Percentiles rank a stretch among this genome's conserved stretches.
Conservation (phyloP, 2,329 filamentous ascomycete species). For the Juglanconis sp. region DNA sequence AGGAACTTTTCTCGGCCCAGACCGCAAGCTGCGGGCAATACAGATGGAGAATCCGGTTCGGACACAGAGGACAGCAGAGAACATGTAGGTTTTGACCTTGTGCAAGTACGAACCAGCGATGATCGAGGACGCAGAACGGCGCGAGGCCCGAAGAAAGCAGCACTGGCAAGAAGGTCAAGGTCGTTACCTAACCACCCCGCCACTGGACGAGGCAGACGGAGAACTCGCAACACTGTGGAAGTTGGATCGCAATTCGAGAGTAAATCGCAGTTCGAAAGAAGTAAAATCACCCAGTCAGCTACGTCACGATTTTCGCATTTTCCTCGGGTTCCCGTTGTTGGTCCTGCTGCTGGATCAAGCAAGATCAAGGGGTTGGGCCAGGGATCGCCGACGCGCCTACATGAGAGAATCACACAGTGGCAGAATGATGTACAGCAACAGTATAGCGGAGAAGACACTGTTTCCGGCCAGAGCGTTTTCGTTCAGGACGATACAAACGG, state of each 20-base stretch:
- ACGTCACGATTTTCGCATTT: neutral
- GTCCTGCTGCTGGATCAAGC: neutral
- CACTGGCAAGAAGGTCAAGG: neutral
- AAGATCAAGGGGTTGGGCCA: constrained; percentile 12
- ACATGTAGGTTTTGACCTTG: too few relatives aligned
- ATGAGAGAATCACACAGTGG: constrained; percentile 3
- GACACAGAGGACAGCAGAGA: neutral
- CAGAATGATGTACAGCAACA: neutral
- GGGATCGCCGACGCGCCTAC: neutral
- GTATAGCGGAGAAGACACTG: too few relatives aligned
- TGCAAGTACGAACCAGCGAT: too few relatives aligned
- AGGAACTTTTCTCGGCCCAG: constrained; percentile 8
- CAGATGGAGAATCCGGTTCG: neutral
- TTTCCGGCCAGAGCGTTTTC: too few relatives aligned
- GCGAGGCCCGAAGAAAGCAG: neutral
- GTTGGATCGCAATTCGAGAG: neutral
- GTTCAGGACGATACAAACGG: too few relatives aligned
- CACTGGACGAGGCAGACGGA: neutral
- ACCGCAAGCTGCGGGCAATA: neutral
- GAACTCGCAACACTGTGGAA: neutral
- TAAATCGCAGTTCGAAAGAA: neutral
- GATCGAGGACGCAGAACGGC: neutral
- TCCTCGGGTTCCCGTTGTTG: neutral
- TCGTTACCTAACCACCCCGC: neutral
- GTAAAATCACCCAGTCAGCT: neutral